Evolutionary conservation across 1,284 basidiomycete species (phyloP).

Genomic region (Schizopora paradoxa): DNA sequence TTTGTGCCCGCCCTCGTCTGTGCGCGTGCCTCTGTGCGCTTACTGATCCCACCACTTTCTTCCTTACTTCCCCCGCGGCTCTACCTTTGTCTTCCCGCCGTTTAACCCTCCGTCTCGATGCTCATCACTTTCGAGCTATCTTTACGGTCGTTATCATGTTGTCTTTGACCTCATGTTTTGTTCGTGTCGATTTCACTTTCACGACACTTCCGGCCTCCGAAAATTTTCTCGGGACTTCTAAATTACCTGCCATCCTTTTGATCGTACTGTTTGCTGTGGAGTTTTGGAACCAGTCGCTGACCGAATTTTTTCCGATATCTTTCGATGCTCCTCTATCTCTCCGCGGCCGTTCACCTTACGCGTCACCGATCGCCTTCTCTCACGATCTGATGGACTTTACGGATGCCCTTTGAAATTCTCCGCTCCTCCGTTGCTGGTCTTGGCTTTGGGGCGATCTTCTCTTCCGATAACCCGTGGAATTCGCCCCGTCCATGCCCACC

Average conservation of each 20-base stretch:
- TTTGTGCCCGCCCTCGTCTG: background rate
- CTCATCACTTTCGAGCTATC: background rate
- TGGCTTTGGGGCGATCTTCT: slow-evolving; percentile 17
- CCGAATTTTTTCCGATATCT: slow-evolving; percentile 14
- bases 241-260: slow-evolving; percentile 18
- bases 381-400: background rate
- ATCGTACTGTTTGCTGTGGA: too few species aligned
- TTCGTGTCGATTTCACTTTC: background rate
- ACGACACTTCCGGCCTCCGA: background rate
- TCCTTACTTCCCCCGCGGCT: too few species aligned
- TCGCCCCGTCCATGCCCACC: background rate
- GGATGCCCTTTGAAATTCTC: background rate
- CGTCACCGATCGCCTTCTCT: background rate
- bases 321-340: background rate
- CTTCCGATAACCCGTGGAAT: slow-evolving; percentile 5
- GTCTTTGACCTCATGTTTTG: background rate
- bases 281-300: too few species aligned
- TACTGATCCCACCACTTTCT: too few species aligned
- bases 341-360: background rate
- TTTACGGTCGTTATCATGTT: slow-evolving; percentile 1
- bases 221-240: too few species aligned
- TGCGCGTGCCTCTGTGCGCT: background rate
- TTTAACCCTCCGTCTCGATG: background rate
- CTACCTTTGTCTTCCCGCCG: too few species aligned
- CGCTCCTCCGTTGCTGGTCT: background rate